Percentiles rank a stretch among this genome's conserved stretches.
These are phyloP conservation scores for Ambrosiella xylebori DNA, from an alignment of 2,329 filamentous ascomycete species.

Conservation along the genomic window DNA sequence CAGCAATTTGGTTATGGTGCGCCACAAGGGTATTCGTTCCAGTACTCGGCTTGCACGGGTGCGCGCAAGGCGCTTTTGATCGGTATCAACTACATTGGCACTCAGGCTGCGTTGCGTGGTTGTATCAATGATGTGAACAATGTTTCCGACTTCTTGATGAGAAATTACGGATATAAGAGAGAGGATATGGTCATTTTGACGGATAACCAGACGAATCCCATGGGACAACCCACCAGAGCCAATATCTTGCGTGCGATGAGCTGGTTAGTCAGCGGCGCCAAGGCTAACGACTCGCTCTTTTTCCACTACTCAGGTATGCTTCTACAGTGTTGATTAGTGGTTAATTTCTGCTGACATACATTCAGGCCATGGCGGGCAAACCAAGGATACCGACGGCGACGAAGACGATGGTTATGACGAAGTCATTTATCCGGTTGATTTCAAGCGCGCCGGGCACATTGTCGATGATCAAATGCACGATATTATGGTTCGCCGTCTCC, in stretches of 20 bases:
- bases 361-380: constrained; percentile 37
- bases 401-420: constrained; percentile 41
- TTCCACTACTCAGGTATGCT: constrained; percentile 36
- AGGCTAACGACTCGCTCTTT: constrained; percentile 39
- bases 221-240: constrained; percentile 37
- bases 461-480: constrained; percentile 43
- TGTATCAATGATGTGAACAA: constrained; percentile 46
- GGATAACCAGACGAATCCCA: constrained; percentile 38
- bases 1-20: constrained; percentile 68
- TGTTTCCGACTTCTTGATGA: constrained; percentile 37
- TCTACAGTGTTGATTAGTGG: not conserved
- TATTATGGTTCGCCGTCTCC: constrained; percentile 45
- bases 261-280: constrained; percentile 39
- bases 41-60: constrained; percentile 83
- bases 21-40: constrained; percentile 63
- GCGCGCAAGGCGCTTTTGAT: constrained; percentile 46
- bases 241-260: constrained; percentile 41
- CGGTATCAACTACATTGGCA: constrained; percentile 44
- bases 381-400: constrained; percentile 36
- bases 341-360: not conserved
- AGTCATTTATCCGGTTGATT: constrained; percentile 41
- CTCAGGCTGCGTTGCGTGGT: constrained; percentile 37
- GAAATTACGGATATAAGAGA: constrained; percentile 35
- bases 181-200: constrained; percentile 42
- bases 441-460: constrained; percentile 34